phyloP scores from a whole-genome alignment of 1,139 yeast genomes.

The Debaryomyces sp. region DNA sequence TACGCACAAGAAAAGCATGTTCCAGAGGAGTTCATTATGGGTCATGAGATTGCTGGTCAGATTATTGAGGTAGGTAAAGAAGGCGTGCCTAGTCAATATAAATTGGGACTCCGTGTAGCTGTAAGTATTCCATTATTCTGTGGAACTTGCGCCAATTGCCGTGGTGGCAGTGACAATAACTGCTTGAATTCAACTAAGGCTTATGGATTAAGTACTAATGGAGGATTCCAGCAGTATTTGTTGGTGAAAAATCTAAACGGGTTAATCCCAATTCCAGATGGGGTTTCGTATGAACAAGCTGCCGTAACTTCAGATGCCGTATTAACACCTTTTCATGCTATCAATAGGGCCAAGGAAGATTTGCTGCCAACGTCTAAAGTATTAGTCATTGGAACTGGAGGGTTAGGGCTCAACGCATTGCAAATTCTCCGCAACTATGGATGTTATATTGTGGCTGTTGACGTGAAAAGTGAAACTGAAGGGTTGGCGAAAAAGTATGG shows the following conservation, averaged over 20 bases:
- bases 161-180: conserved; percentile 44
- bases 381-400: conserved; percentile 52
- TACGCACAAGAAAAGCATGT: conserved; percentile 25
- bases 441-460: conserved; percentile 44
- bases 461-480: conserved; percentile 35
- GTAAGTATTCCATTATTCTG: conserved; percentile 43
- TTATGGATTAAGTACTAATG: conserved; percentile 49
- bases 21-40: conserved; percentile 47
- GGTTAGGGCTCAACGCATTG: conserved; percentile 52
- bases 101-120: conserved; percentile 40
- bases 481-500: conserved; percentile 38
- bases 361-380: conserved; percentile 43
- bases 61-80: conserved; percentile 43
- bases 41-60: conserved; percentile 60
- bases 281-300: conserved; percentile 46
- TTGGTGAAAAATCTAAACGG: conserved; percentile 38
- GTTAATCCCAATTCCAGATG: conserved; percentile 50
- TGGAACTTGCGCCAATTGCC: conserved; percentile 46
- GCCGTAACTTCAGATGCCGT: conserved; percentile 55
- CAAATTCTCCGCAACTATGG: conserved; percentile 47
- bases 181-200: conserved; percentile 31
- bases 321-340: conserved; percentile 54
- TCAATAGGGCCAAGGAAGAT: conserved; percentile 37
- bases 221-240: conserved; percentile 54
- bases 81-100: conserved; percentile 27